phyloP scores from a whole-genome alignment of 345 rosid species.

The Cardamine occulta region DNA sequence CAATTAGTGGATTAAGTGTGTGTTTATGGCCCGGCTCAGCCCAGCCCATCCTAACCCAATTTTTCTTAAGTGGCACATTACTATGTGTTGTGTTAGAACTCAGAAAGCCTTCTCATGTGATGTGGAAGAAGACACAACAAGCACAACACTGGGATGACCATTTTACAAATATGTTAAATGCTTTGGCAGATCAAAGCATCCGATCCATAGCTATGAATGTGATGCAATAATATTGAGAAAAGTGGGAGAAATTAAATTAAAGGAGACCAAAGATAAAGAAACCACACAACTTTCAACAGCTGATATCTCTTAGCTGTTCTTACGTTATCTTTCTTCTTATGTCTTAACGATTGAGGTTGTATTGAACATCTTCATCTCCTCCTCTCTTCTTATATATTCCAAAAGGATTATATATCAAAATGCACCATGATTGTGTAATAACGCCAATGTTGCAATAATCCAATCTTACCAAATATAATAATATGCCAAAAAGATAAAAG shows the following conservation, averaged over 20 bases:
- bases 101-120: not conserved
- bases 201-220: not conserved
- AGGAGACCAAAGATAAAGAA: slow-evolving; percentile 3
- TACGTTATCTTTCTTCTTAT: not conserved
- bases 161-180: not conserved
- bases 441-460: slow-evolving; percentile 16
- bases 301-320: not conserved
- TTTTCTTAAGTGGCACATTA: not conserved
- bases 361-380: not conserved
- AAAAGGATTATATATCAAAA: not conserved
- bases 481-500: slow-evolving; percentile 21
- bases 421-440: not conserved
- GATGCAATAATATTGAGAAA: not conserved
- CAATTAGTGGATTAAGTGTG: not conserved
- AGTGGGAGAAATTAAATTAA: not conserved
- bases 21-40: not conserved
- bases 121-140: slow-evolving; percentile 8
- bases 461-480: slow-evolving; percentile 6
- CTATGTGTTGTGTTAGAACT: not conserved
- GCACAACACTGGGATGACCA: not conserved
- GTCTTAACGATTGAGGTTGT: not conserved
- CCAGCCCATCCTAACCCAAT: too few species aligned
- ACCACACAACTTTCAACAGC: not conserved
- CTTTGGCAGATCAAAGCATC: not conserved
- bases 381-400: not conserved